Evolutionary conservation across 2,329 filamentous ascomycete genomes (phyloP).

Genomic region (Fusarium chuoi): DNA sequence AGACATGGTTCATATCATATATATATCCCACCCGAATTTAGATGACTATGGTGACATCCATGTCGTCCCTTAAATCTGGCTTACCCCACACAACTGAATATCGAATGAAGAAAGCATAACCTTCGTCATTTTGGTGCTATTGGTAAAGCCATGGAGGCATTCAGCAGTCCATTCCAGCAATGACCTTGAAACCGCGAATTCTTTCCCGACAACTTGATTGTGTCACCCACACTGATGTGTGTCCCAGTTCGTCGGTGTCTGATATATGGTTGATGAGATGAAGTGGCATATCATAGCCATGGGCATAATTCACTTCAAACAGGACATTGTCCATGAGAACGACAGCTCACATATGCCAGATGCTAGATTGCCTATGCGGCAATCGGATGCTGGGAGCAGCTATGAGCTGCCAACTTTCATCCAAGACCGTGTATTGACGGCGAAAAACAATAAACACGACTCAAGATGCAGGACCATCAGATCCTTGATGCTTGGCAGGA

Average conservation of each 20-base stretch:
- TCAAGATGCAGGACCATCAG: constrained; percentile 11
- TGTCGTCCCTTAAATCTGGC: background rate
- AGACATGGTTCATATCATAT: background rate
- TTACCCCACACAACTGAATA: constrained; percentile 18
- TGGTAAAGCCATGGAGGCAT: background rate
- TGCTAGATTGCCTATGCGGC: constrained; percentile 31
- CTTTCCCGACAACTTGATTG: background rate
- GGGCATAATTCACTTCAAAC: background rate
- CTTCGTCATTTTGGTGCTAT: constrained; percentile 29
- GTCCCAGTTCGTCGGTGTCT: background rate
- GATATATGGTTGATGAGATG: background rate
- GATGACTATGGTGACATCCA: background rate
- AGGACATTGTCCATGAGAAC: constrained; percentile 1
- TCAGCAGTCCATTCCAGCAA: background rate
- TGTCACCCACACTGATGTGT: background rate
- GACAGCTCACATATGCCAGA: constrained; percentile 10
- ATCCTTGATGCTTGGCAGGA: constrained; percentile 34
- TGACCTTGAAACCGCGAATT: background rate
- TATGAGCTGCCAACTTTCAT: constrained; percentile 4
- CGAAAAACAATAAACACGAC: constrained; percentile 31
- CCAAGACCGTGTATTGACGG: background rate
- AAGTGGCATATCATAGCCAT: background rate
- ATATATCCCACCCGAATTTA: background rate
- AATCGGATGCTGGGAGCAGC: constrained; percentile 15
- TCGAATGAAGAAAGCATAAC: constrained; percentile 1